A percentile compares a stretch with the other conserved stretches of the same genome.
Evolutionary conservation across 2,329 filamentous ascomycete genomes (phyloP).

Genomic region (Pyricularia sp.): DNA sequence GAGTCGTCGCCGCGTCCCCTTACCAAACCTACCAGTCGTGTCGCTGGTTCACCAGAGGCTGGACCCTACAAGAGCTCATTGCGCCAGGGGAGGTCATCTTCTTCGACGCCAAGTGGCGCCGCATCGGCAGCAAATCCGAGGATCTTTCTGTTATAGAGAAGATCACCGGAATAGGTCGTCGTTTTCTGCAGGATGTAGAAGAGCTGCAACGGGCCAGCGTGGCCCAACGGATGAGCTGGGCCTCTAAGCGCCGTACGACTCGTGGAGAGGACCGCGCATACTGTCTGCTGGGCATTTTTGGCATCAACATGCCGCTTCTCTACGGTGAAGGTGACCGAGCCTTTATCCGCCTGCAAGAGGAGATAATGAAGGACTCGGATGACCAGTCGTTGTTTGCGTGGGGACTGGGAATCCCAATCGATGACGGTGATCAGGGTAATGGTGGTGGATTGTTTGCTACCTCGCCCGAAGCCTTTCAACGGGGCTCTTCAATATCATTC

Average conservation of each 20-base stretch:
- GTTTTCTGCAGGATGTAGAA: slow-evolving; percentile 10
- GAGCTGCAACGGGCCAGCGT: slow-evolving; percentile 9
- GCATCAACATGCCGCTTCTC: slow-evolving; percentile 19
- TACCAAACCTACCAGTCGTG: neutral
- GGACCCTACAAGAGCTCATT: slow-evolving; percentile 15
- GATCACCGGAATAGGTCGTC: slow-evolving; percentile 19
- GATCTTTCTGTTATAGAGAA: slow-evolving; percentile 11
- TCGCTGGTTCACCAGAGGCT: slow-evolving; percentile 13
- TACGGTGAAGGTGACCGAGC: slow-evolving; percentile 18
- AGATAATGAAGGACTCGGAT: slow-evolving; percentile 16
- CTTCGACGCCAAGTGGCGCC: slow-evolving; percentile 12
- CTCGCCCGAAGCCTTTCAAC: slow-evolving; percentile 7
- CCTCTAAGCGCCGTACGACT: slow-evolving; percentile 13
- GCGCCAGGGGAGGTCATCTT: slow-evolving; percentile 13
- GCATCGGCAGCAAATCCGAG: slow-evolving; percentile 12
- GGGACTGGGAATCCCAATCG: slow-evolving; percentile 6
- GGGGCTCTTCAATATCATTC: slow-evolving; percentile 1
- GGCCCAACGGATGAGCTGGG: slow-evolving; percentile 18
- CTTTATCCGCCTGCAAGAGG: slow-evolving; percentile 17
- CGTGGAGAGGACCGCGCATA: slow-evolving; percentile 17
- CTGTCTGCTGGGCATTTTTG: slow-evolving; percentile 18
- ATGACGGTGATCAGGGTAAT: neutral
- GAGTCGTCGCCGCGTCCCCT: neutral
- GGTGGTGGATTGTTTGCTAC: slow-evolving; percentile 8
- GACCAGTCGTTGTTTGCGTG: slow-evolving; percentile 22